phyloP scores from a whole-genome alignment of 768 basidiomycete genomes.

The Xerocomellus intermedius region DNA sequence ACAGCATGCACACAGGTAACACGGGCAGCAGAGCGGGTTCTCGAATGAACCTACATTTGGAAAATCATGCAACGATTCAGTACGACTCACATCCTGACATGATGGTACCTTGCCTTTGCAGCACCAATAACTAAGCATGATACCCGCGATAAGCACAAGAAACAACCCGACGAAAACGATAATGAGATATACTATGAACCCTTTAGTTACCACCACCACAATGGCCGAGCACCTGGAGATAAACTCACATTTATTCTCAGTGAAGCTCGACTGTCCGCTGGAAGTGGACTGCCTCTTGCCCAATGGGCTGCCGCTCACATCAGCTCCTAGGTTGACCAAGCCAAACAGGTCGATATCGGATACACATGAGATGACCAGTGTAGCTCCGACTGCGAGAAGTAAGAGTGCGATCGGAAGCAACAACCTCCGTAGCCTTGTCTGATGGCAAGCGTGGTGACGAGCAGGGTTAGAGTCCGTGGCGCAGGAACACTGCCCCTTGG shows the following conservation, averaged over 20 bases:
- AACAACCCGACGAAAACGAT: constrained; percentile 63
- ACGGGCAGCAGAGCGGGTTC: constrained; percentile 67
- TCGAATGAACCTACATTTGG: constrained; percentile 46
- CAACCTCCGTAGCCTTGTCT: constrained; percentile 31
- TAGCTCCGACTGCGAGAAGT: constrained; percentile 31
- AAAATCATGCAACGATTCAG: neutral
- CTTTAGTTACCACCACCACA: neutral
- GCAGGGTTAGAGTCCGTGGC: constrained; percentile 15
- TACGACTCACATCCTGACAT: neutral
- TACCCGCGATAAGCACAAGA: constrained; percentile 49
- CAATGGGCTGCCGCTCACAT: constrained; percentile 31
- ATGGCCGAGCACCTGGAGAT: neutral
- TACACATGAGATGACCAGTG: constrained; percentile 35
- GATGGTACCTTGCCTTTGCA: constrained; percentile 45
- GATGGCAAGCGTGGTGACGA: constrained; percentile 34
- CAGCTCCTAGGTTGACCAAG: constrained; percentile 22
- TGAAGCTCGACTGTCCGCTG: constrained; percentile 32
- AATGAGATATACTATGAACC: constrained; percentile 54
- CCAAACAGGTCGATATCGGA: constrained; percentile 23
- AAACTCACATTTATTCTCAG: constrained; percentile 42
- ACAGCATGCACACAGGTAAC: constrained; percentile 71
- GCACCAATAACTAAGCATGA: constrained; percentile 67
- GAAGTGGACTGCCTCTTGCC: constrained; percentile 26
- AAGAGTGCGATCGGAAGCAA: constrained; percentile 36
- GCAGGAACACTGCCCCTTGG: constrained; percentile 22